Evolutionary conservation across 768 basidiomycete species (phyloP).

Genomic region (Tylopilus rubrobrunneus): DNA sequence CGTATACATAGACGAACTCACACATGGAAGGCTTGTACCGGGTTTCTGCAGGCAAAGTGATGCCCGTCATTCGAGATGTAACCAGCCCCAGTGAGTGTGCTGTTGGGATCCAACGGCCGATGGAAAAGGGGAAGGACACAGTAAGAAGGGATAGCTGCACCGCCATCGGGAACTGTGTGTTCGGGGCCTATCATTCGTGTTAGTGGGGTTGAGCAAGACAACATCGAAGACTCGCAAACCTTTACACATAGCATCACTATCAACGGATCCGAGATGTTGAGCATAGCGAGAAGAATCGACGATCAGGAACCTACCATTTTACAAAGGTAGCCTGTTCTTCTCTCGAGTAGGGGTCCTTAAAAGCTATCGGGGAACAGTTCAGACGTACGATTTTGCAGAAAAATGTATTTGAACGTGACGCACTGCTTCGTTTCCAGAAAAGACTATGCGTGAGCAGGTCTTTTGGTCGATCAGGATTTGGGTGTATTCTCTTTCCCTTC

Average conservation of each 20-base stretch:
- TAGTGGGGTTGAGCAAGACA: background rate
- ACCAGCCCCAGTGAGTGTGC: slow-evolving; percentile 32
- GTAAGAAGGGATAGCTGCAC: slow-evolving; percentile 46
- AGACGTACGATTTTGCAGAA: background rate
- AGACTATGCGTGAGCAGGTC: slow-evolving; percentile 52
- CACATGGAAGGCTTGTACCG: slow-evolving; percentile 58
- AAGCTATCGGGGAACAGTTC: slow-evolving; percentile 33
- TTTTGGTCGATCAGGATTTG: slow-evolving; percentile 45
- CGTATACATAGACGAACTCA: slow-evolving; percentile 34
- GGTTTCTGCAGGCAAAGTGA: slow-evolving; percentile 50
- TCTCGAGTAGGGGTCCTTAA: slow-evolving; percentile 62
- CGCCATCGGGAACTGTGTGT: slow-evolving; percentile 38
- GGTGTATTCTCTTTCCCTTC: slow-evolving; percentile 33
- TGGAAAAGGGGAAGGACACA: slow-evolving; percentile 57
- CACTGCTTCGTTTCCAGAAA: slow-evolving; percentile 59
- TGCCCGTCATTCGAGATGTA: slow-evolving; percentile 59
- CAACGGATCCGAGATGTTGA: background rate
- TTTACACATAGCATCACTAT: slow-evolving; percentile 48
- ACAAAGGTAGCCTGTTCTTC: slow-evolving; percentile 52
- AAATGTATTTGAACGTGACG: background rate
- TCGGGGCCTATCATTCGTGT: slow-evolving; percentile 41
- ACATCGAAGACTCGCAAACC: slow-evolving; percentile 36
- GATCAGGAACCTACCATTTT: slow-evolving; percentile 42
- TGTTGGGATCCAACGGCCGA: slow-evolving; percentile 25
- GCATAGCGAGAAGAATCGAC: background rate